A percentile compares a stretch with the other conserved stretches of the same genome.
phyloP scores from a whole-genome alignment of 2,329 filamentous ascomycete genomes.

The Fonsecaea erecta region DNA sequence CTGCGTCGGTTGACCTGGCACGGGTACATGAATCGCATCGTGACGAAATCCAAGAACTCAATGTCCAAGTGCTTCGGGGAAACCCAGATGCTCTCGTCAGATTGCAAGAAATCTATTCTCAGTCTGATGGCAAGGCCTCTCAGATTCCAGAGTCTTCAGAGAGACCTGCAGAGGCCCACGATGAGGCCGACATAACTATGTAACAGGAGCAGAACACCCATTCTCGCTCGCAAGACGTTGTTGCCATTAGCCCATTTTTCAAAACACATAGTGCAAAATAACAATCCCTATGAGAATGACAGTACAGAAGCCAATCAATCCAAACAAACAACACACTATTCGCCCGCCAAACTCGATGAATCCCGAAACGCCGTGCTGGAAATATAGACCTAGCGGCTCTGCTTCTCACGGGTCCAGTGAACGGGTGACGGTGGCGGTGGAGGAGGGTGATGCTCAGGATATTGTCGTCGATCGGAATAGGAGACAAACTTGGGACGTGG shows the following conservation, averaged over 20 bases:
- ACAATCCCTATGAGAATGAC: constrained; percentile 17
- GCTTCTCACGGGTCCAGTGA: constrained; percentile 33
- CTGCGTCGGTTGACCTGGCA: constrained; percentile 44
- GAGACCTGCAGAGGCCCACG: not conserved
- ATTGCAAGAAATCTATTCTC: constrained; percentile 46
- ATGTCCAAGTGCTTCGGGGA: constrained; percentile 44
- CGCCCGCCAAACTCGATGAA: constrained; percentile 4
- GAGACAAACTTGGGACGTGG: constrained; percentile 43
- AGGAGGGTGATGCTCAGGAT: constrained; percentile 32
- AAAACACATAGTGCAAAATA: constrained; percentile 2
- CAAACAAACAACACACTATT: constrained; percentile 9
- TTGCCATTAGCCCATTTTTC: constrained; percentile 1
- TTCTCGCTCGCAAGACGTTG: constrained; percentile 8
- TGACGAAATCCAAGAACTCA: constrained; percentile 44
- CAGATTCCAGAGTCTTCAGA: constrained; percentile 4
- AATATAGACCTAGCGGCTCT: constrained; percentile 15
- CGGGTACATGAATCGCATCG: constrained; percentile 40
- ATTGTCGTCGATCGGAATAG: constrained; percentile 35
- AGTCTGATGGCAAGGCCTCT: constrained; percentile 23
- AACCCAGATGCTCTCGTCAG: constrained; percentile 44
- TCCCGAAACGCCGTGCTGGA: constrained; percentile 9
- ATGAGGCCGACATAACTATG: constrained; percentile 7
- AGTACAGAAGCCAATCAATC: constrained; percentile 23
- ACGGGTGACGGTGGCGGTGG: constrained; percentile 36
- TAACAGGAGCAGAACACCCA: constrained; percentile 20